Base-by-base conservation (phyloP, 2,329 filamentous ascomycete genomes). In the Tolypocladium amazonense region DNA sequence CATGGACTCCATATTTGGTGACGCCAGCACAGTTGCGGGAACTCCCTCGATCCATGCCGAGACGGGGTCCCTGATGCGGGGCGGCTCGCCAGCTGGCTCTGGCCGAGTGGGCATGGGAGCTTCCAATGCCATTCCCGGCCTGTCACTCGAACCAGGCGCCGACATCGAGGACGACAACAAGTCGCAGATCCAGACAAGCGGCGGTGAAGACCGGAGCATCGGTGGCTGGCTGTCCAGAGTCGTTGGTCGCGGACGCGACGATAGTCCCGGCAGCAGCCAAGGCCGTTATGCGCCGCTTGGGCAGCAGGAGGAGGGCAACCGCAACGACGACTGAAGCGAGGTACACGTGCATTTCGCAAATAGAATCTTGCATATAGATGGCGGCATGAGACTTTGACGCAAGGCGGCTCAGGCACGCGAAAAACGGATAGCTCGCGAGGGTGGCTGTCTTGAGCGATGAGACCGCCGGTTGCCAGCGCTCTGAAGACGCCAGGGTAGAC, bases 1-100 rank as follows among this genome's bases (percentile, higher is more conserved):
- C 66, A 99, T 99, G 94, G 90, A 96, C 71, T 83, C 86, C 3
- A 77, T 99, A 20, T 99, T 99, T 69, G 94, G 94, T 64, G 94
- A 99, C 73, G 90, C 92, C 41, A 94, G 90, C 33, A 92, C 90
- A 2, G 84, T 88, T 14, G 87, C 90, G 56, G 81, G 79, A 47
- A 96, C 93, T 0, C 92, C 93, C 1, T 85, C 86, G 53, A 80
- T 90, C 1, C 82, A 86, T 61, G 75, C 75, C 15, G 92, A 97
- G 75, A 86, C 87, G 11, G 90, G 89, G n/a, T 91, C 91, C 3
- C 79, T 96, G 14, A 86, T 96, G 73, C 84, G 87, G 53, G 81
- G 82, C 45, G 85, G 86, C 52, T 96, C 92, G n/a, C 74, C 73
- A 0, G 83, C 89, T 11, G 88, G 88, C 39, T 92, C 88, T 14